phyloP scores from a whole-genome alignment of 2,329 filamentous ascomycete genomes.

The Chaetomiaceae sp. region DNA sequence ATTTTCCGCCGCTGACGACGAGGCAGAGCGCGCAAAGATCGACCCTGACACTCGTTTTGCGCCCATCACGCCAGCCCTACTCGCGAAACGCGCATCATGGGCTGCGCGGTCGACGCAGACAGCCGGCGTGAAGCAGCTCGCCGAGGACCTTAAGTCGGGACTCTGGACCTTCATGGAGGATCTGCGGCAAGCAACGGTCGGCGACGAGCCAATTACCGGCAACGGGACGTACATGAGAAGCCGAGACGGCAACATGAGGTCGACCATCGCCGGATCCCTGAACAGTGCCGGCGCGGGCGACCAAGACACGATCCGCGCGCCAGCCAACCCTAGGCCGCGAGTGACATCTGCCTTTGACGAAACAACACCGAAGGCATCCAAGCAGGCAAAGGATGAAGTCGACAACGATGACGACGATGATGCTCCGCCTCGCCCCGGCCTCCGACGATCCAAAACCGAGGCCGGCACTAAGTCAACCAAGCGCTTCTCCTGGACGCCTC shows the following conservation, averaged over 20 bases:
- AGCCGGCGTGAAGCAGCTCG: conserved; percentile 65
- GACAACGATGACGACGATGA: conserved; percentile 6
- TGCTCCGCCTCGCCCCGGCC: conserved; percentile 27
- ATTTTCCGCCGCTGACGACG: conserved; percentile 42
- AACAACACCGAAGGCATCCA: conserved; percentile 26
- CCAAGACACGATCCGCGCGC: conserved; percentile 47
- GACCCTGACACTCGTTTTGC: conserved; percentile 31
- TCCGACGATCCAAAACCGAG: conserved; percentile 31
- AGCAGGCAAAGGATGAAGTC: background rate
- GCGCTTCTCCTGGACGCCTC: conserved; percentile 57
- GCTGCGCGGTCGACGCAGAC: conserved; percentile 47
- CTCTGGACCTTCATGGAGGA: conserved; percentile 95
- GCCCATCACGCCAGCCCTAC: conserved; percentile 33
- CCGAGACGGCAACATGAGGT: conserved; percentile 35
- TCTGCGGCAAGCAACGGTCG: conserved; percentile 89
- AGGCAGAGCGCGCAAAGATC: conserved; percentile 41
- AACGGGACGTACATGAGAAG: conserved; percentile 28
- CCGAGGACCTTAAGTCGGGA: conserved; percentile 83
- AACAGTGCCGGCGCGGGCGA: conserved; percentile 32
- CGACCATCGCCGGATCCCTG: conserved; percentile 14
- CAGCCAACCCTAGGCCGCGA: conserved; percentile 37
- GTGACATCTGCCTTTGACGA: conserved; percentile 41
- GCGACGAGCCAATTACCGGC: conserved; percentile 77
- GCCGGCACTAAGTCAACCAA: conserved; percentile 40
- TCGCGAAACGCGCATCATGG: conserved; percentile 58